Evolutionary conservation across 192 early-diverging fungal species (phyloP), one percentile per base, ranked within the genome.

Genomic region (Helicostylum pulchrum): DNA sequence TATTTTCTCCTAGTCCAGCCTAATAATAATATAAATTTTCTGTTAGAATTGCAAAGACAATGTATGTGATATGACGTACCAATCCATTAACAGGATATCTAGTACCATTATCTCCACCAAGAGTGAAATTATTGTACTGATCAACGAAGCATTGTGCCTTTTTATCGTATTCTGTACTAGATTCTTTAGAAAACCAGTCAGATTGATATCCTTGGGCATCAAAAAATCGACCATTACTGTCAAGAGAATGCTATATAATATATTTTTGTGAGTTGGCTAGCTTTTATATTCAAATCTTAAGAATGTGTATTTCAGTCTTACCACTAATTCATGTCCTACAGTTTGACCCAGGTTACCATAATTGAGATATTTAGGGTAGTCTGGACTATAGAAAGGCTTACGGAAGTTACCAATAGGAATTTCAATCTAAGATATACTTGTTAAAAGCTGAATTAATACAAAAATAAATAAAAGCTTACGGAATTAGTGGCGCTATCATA

Each of bases 121-220:
- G 67, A 0, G 70, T 77, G 39, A 73, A 85, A 9, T 77, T 77
- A 20, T 46, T 62, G 54, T 87, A 88, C 62, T 89, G 80, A 36
- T 88, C 70, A n/a, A 88, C 65, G 66, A 88, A 89, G 49, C 87
- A 88, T 65, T 86, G 60, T 7, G 85, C 52, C 54, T 61, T 64
- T 4, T 62, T 53, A 8, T 66, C 67, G 68, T 86, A 89, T 44
- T 77, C 69, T 39, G 65, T 44, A 8, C 74, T 45, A 4, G 88
- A 88, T 19, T 62, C 52, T 34, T 85, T 80, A 12, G 85, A 80
- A 88, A 88, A 92, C 89, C 89, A 92, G 42, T 78, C 21, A 5
- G 32, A 36, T 17, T 68, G 19, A 15, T 57, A 55, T 34, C 77
- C 77, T 12, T 55, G 15, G 9, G 53, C 32, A 14, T 85, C 79